These are phyloP conservation scores for Gaeumannomyces sp. DNA, from an alignment of 2,329 filamentous ascomycete genomes.

Conservation along the genomic window DNA sequence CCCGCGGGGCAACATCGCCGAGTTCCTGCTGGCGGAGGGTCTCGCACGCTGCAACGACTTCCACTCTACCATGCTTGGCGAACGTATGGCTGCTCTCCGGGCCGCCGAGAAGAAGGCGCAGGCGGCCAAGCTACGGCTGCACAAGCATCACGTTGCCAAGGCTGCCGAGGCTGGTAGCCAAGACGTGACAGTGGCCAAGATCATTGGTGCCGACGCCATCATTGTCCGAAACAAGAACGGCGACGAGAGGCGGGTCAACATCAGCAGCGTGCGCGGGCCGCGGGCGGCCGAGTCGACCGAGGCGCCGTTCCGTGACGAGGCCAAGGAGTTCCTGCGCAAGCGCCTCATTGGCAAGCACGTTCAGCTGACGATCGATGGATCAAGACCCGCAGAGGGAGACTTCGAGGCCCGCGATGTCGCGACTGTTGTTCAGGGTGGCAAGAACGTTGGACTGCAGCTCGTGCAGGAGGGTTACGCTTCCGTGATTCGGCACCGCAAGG, in stretches of 20 bases:
- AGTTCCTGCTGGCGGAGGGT: conserved; percentile 82
- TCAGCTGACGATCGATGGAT: conserved; percentile 80
- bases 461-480: conserved; percentile 93
- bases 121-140: conserved; percentile 67
- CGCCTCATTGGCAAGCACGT: conserved; percentile 94
- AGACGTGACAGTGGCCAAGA: conserved; percentile 78
- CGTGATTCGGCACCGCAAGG: conserved; percentile 89
- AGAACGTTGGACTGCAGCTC: conserved; percentile 76
- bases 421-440: conserved; percentile 74
- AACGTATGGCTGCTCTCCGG: conserved; percentile 79
- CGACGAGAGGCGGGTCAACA: conserved; percentile 64
- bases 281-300: conserved; percentile 82
- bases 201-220: conserved; percentile 84
- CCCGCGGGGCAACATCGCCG: conserved; percentile 86
- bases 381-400: conserved; percentile 80
- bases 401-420: conserved; percentile 95
- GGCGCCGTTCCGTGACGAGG: conserved; percentile 81
- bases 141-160: conserved; percentile 74
- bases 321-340: conserved; percentile 93
- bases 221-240: conserved; percentile 80
- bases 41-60: conserved; percentile 91
- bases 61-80: conserved; percentile 85
- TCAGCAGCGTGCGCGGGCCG: conserved; percentile 90
- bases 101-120: conserved; percentile 84
- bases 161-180: conserved; percentile 55